These are phyloP conservation scores for Atalantia buxifolia DNA, from an alignment of 345 rosid species.

Conservation along the genomic window DNA sequence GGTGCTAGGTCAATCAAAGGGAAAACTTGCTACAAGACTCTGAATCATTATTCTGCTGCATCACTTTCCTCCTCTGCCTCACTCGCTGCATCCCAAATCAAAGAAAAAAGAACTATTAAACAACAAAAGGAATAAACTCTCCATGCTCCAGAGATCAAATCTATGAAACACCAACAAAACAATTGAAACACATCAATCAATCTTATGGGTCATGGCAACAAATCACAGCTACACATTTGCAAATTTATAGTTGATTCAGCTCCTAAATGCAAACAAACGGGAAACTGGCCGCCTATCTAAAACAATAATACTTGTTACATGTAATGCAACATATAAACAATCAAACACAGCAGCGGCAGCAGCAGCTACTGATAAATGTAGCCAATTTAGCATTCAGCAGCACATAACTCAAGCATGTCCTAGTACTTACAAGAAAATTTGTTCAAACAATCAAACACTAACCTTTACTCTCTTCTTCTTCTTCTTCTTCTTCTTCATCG, in stretches of 20 bases:
- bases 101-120: neutral
- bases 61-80: slow-evolving; percentile 19
- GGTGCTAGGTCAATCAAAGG: neutral
- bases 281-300: neutral
- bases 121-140: neutral
- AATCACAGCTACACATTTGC: neutral
- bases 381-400: neutral
- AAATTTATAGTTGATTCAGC: neutral
- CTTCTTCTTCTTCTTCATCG: slow-evolving; percentile 28
- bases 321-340: neutral
- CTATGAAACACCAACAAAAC: neutral
- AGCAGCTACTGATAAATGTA: neutral
- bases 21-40: neutral
- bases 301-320: neutral
- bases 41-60: slow-evolving; percentile 15
- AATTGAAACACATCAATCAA: neutral
- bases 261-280: neutral
- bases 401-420: neutral
- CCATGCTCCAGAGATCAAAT: slow-evolving; percentile 1
- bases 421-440: neutral
- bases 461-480: slow-evolving; percentile 35
- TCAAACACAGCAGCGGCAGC: neutral
- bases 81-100: slow-evolving; percentile 7
- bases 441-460: slow-evolving; percentile 14
- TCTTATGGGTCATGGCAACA: neutral